Evolutionary conservation across 73 alveolate genomes (phyloP).

Genomic region (Breviolum minutum): DNA sequence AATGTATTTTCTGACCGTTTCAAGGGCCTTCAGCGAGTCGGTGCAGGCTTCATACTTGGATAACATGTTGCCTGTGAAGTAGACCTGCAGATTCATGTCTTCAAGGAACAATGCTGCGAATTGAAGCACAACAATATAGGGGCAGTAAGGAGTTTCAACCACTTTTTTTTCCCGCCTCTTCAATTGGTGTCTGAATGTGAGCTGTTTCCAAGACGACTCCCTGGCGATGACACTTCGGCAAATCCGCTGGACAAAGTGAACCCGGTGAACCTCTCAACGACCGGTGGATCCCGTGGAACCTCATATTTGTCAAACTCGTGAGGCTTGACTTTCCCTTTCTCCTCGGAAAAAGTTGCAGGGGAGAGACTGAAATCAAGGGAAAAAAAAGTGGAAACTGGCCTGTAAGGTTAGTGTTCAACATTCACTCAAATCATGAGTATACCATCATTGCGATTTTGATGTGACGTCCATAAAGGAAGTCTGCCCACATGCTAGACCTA

Average conservation of each 20-base stretch:
- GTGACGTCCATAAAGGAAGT: neutral
- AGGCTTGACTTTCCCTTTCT: constrained; percentile 40
- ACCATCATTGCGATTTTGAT: neutral
- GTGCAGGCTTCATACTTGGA: constrained; percentile 88
- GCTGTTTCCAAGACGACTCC: constrained; percentile 84
- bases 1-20: neutral
- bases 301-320: constrained; percentile 83
- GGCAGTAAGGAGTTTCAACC: neutral
- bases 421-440: too few relatives aligned
- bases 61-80: constrained; percentile 86
- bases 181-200: constrained; percentile 64
- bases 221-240: neutral
- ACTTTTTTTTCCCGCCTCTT: constrained; percentile 6
- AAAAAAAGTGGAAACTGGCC: neutral
- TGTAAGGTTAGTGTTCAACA: neutral
- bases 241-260: neutral
- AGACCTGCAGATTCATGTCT: constrained; percentile 5
- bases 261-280: neutral
- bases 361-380: too few relatives aligned
- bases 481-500: too few relatives aligned
- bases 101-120: too few relatives aligned
- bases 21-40: constrained; percentile 56
- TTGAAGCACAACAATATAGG: neutral
- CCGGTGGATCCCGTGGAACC: neutral
- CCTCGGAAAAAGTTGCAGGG: neutral